phyloP scores from a whole-genome alignment of 257 asterid species.

The Solanum lycopersicoides region DNA sequence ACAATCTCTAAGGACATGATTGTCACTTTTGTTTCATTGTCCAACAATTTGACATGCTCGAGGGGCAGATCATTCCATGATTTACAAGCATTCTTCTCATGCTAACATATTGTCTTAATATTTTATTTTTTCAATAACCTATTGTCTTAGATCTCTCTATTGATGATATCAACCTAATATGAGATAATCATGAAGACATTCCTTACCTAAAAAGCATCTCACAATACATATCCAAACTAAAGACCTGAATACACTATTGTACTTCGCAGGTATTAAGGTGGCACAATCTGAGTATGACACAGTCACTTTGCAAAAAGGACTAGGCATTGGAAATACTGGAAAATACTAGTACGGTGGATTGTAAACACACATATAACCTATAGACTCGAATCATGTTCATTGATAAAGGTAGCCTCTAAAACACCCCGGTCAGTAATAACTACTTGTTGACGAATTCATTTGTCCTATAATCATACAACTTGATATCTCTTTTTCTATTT shows the following conservation, averaged over 20 bases:
- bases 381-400: neutral
- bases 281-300: neutral
- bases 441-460: neutral
- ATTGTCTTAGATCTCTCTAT: neutral
- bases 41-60: neutral
- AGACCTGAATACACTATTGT: neutral
- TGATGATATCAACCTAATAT: neutral
- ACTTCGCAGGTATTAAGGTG: neutral
- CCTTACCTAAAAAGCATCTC: neutral
- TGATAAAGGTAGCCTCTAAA: neutral
- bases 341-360: neutral
- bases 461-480: neutral
- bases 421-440: neutral
- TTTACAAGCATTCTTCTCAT: neutral
- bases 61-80: neutral
- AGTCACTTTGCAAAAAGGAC: neutral
- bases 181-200: neutral
- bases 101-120: neutral
- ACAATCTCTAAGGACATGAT: neutral
- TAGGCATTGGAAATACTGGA: neutral
- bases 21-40: neutral
- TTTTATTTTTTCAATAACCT: neutral
- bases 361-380: neutral
- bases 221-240: neutral
- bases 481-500: neutral